These are phyloP conservation scores for Cercospora sp. DNA, from an alignment of 2,329 filamentous ascomycete genomes.

Conservation along the genomic window DNA sequence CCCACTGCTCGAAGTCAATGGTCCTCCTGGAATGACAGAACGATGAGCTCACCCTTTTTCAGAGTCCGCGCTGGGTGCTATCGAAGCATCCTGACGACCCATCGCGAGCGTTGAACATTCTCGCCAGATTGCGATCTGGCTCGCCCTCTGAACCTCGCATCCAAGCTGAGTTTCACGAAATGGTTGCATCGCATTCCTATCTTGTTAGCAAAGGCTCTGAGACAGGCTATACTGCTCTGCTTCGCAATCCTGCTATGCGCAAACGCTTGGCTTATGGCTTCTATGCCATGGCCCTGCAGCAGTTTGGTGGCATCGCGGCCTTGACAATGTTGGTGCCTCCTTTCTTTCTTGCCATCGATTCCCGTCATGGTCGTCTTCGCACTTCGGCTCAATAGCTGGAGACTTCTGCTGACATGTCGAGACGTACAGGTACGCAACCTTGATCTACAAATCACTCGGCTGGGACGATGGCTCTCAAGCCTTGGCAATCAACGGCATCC, in stretches of 20 bases:
- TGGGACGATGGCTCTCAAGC: neutral
- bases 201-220: neutral
- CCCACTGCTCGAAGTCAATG: neutral
- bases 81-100: neutral
- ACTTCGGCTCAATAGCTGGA: neutral
- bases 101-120: neutral
- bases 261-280: neutral
- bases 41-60: neutral
- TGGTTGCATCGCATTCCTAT: neutral
- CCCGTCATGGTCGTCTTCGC: neutral
- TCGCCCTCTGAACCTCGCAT: neutral
- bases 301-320: neutral
- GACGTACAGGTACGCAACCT: neutral
- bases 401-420: neutral
- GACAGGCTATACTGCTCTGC: neutral
- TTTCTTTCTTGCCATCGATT: neutral
- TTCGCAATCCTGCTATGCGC: neutral
- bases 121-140: neutral
- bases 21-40: neutral
- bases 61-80: neutral
- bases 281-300: neutral
- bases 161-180: neutral
- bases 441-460: neutral
- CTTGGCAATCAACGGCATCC: slow-evolving; percentile 38
- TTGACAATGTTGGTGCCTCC: neutral